Evolutionary conservation across 306 rosid genomes (phyloP), one percentile per base, ranked within the genome.

Genomic region (Fragaria vesca): DNA sequence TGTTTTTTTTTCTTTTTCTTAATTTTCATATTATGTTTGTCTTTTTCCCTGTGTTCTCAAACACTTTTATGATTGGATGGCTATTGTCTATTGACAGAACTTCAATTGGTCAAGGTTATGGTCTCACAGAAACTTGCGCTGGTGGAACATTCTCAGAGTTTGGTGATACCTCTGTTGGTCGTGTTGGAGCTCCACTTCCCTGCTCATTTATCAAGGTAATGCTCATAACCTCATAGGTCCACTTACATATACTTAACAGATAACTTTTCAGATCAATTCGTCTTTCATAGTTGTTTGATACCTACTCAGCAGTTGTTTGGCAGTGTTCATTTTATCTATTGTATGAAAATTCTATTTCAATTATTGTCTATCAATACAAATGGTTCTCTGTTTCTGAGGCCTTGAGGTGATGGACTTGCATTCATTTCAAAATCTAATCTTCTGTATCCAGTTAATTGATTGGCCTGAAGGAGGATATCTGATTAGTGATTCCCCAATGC

Each of bases 131-230:
- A 83, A 95, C 99, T 72, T 90, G 94, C 79, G 99, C 96, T 75
- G 98, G 98, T 10, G 97, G 96, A 52, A 85, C 97, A 66, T 93
- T 95, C 85, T 91, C 96, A 16, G 99, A 95, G 85, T 85, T 89
- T 3, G 99, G 90, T 47, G 99, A 95, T 86, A 86, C 89, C 69
- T 86, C 93, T 36, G 99, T 91, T 74, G 97, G 93, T 74, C 96
- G 97, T 36, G 99, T 93, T 81, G 98, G 99, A 83, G 96, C 99
- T 74, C 99, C 99, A 8, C 87, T 93, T 83, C 99, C 99, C 60
- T 95, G 97, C 88, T 88, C 99, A 74, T 93, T 81, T 82, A 76
- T 95, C 58, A 95, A 93, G 91, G 99, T 91, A 76, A 81, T 72
- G n/a, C 38, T 26, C 38, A 61, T 61, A 61, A 32, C 21, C 12